Conservation (phyloP, 805 yeast genomes). For the Spathaspora girioi region DNA sequence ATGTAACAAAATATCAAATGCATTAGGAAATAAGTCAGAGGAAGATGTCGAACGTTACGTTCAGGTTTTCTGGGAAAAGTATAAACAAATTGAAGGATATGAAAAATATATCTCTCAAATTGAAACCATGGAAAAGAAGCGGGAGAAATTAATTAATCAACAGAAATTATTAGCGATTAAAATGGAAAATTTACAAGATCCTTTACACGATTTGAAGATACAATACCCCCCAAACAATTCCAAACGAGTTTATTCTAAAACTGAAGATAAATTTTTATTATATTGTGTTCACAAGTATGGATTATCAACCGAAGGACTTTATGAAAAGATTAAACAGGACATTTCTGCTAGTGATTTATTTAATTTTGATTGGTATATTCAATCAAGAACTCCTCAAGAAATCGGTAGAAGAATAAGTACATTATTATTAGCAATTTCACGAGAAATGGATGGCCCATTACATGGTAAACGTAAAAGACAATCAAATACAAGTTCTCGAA, state of each 20-base stretch:
- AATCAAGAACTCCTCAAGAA: constrained; percentile 70
- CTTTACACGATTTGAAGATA: constrained; percentile 58
- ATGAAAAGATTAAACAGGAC: constrained; percentile 64
- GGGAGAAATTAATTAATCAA: constrained; percentile 52
- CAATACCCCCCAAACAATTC: constrained; percentile 84
- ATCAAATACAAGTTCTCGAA: constrained; percentile 26
- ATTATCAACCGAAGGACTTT: constrained; percentile 52
- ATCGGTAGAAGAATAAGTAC: constrained; percentile 68
- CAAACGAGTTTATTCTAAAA: constrained; percentile 62
- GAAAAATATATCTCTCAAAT: constrained; percentile 71
- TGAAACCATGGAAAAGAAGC: constrained; percentile 68
- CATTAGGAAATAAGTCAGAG: constrained; percentile 51
- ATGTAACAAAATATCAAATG: constrained; percentile 46
- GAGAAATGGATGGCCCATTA: constrained; percentile 65
- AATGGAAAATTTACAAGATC: constrained; percentile 51
- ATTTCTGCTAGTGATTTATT: constrained; percentile 57
- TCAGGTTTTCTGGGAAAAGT: constrained; percentile 60
- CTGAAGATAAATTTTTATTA: constrained; percentile 68
- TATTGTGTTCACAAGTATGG: constrained; percentile 64
- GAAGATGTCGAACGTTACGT: constrained; percentile 62
- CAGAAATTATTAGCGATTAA: constrained; percentile 52
- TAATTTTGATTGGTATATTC: constrained; percentile 70
- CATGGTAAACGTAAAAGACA: constrained; percentile 42
- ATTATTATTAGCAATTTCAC: constrained; percentile 59
- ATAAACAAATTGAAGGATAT: constrained; percentile 59